Percentiles rank a stretch among this genome's conserved stretches.
phyloP scores from a whole-genome alignment of 768 basidiomycete genomes.

The Chlorophyllum brunneum region DNA sequence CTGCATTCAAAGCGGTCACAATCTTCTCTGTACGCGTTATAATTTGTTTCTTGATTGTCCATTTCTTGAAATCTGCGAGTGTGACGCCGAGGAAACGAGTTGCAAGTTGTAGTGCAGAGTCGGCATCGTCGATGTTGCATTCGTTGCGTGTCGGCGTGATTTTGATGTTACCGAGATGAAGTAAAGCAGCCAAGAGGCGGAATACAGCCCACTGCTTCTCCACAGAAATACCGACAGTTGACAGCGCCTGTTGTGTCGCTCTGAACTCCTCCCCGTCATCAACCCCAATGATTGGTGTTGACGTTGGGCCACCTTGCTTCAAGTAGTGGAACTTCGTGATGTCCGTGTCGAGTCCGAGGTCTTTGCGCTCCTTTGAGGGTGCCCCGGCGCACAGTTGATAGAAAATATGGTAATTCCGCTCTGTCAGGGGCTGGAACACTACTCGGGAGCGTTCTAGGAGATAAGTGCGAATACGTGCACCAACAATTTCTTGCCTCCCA shows the following conservation, averaged over 20 bases:
- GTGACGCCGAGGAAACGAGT: slow-evolving; percentile 90
- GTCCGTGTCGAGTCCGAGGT: slow-evolving; percentile 85
- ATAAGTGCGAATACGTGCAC: slow-evolving; percentile 98
- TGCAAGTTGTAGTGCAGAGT: slow-evolving; percentile 73
- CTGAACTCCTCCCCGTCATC: slow-evolving; percentile 97
- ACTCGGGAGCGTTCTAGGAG: slow-evolving; percentile 95
- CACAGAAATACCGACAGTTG: slow-evolving; percentile 95
- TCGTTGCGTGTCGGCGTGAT: slow-evolving; percentile 79
- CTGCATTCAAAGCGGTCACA: slow-evolving; percentile 75
- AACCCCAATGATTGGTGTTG: slow-evolving; percentile 85
- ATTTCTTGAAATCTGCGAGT: slow-evolving; percentile 93
- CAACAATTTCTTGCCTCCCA: slow-evolving; percentile 93
- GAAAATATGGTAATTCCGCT: slow-evolving; percentile 99
- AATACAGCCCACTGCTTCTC: slow-evolving; percentile 99
- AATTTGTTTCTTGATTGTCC: slow-evolving; percentile 98
- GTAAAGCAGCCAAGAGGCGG: slow-evolving; percentile 83
- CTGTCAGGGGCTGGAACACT: slow-evolving; percentile 94
- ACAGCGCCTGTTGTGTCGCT: slow-evolving; percentile 89
- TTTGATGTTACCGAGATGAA: slow-evolving; percentile 98
- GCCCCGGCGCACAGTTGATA: slow-evolving; percentile 98
- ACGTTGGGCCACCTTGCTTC: slow-evolving; percentile 86
- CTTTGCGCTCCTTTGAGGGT: slow-evolving; percentile 92
- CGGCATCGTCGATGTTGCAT: slow-evolving; percentile 78
- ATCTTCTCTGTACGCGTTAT: slow-evolving; percentile 95
- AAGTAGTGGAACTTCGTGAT: slow-evolving; percentile 87